Evolutionary conservation across 1,139 yeast genomes (phyloP).

Genomic region (Suhomyces bokatorum): DNA sequence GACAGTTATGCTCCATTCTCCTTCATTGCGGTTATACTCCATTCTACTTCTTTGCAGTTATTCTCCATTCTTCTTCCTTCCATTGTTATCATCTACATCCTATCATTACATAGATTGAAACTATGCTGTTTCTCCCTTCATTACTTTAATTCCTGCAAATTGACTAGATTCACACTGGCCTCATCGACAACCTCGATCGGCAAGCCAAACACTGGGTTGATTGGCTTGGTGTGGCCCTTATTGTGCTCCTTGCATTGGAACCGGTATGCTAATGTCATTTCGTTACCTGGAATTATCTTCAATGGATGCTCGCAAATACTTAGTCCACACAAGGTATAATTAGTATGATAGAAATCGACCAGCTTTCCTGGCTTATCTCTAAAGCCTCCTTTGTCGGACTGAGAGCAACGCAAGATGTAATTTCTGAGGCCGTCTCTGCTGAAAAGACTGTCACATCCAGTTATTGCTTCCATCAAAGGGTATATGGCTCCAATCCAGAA

Average conservation of each 20-base stretch:
- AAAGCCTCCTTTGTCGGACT: conserved; percentile 67
- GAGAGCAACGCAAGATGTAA: conserved; percentile 78
- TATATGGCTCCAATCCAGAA: conserved; percentile 91
- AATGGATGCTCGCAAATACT: conserved; percentile 55
- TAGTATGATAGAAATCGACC: conserved; percentile 89
- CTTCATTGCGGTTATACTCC: too few species aligned
- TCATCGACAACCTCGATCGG: conserved; percentile 37
- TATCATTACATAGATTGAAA: too few species aligned
- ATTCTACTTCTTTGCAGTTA: too few species aligned
- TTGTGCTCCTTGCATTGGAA: conserved; percentile 14
- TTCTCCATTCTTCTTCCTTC: too few species aligned
- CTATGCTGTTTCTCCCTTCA: too few species aligned
- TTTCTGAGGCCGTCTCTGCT: conserved; percentile 57
- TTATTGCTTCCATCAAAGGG: conserved; percentile 60
- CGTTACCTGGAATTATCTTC: conserved; percentile 10
- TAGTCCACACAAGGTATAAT: conserved; percentile 78
- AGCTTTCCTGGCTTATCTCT: conserved; percentile 82
- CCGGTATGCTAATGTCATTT: conserved; percentile 28
- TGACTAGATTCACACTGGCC: not conserved
- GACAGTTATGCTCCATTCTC: too few species aligned
- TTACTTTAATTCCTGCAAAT: not conserved
- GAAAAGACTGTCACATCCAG: conserved; percentile 37
- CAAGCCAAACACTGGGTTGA: conserved; percentile 69
- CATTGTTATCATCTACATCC: too few species aligned
- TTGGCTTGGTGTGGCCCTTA: conserved; percentile 30